Evolutionary conservation across 129 eudicot genomes (phyloP).

Genomic region (Escallonia herrerae): DNA sequence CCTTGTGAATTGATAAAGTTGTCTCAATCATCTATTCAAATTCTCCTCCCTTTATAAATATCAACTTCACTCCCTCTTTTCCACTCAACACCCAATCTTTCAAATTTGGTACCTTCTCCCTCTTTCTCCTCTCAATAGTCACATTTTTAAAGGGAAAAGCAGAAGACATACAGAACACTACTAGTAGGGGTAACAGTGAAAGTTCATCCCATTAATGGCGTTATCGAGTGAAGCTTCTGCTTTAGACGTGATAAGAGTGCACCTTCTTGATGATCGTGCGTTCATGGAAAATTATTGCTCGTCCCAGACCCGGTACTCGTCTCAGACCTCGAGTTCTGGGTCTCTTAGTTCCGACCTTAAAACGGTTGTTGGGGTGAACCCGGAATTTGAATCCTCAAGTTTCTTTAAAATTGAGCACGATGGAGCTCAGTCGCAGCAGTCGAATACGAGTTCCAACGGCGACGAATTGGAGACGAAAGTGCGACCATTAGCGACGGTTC

Average conservation of each 20-base stretch:
- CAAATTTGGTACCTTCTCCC: too few species aligned
- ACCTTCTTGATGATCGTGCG: slow-evolving; percentile 36
- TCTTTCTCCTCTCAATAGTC: too few species aligned
- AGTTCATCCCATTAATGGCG: background rate
- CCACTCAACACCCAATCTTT: background rate
- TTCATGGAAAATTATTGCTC: slow-evolving; percentile 17
- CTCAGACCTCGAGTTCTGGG: background rate
- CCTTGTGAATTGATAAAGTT: too few species aligned
- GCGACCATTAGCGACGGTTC: background rate
- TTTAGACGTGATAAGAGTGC: slow-evolving; percentile 33
- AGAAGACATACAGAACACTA: too few species aligned
- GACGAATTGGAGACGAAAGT: background rate
- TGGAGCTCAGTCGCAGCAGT: too few species aligned
- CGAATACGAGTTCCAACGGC: background rate
- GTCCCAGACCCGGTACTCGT: background rate
- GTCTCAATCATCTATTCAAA: too few species aligned
- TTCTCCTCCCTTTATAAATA: background rate
- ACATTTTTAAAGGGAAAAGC: too few species aligned
- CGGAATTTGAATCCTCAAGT: background rate
- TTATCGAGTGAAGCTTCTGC: slow-evolving; percentile 21
- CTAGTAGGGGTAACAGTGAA: too few species aligned
- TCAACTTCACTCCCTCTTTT: too few species aligned
- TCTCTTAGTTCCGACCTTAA: background rate
- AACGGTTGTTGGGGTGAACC: background rate
- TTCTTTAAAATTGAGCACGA: too few species aligned